Base-by-base conservation (phyloP, 2,329 filamentous ascomycete genomes). In the Fulvia fulva region DNA sequence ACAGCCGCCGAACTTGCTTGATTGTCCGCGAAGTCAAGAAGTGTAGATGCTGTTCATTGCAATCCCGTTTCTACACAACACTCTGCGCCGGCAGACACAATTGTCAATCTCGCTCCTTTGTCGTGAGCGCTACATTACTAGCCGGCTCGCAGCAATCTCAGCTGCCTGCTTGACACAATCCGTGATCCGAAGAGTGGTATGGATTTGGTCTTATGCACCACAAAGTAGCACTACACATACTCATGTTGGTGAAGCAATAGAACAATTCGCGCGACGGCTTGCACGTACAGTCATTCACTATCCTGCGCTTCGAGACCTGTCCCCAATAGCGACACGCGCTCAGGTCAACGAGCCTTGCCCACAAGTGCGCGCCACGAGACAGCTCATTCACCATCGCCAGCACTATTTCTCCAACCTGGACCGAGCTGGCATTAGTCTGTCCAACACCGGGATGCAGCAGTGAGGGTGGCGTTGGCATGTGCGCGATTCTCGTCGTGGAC, bases 391-490 rank as follows among this genome's bases (percentile, higher is more conserved):
- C 37, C 37, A 41, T n/a, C 37, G 19, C 1, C 14, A 25, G 44
- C 44, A 19, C 44, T 19, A n/a, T 41, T 6, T 19, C 37, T 19
- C 37, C 14, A 7, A n/a, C 37, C 37, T 41, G 37, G 37, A n/a
- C 11, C 21, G 19, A 47, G 25, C 11, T 11, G 23, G 11, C 14
- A 25, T 25, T 8, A 47, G 1, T 28, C 22, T 47, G 23, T 11
- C 26, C n/a, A 32, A 26, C n/a, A 23, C 47, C 26, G 47, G 26
- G 44, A 37, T 56, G 51, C 22, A 44, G 25, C 14, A 44, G 19
- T 44, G 51, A 44, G 37, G 50, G 11, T 30, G 44, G 19, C 23
- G 57, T 44, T 58, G 57, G 58, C 60, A 66, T 64, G 63, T 64
- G 62, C 57, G 60, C 30, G 37, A 37, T 12, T 32, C 30, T 25